Evolutionary conservation across 331 rosid species (phyloP), one percentile per base, ranked within the genome.

Genomic region (Cucumis variabilis): DNA sequence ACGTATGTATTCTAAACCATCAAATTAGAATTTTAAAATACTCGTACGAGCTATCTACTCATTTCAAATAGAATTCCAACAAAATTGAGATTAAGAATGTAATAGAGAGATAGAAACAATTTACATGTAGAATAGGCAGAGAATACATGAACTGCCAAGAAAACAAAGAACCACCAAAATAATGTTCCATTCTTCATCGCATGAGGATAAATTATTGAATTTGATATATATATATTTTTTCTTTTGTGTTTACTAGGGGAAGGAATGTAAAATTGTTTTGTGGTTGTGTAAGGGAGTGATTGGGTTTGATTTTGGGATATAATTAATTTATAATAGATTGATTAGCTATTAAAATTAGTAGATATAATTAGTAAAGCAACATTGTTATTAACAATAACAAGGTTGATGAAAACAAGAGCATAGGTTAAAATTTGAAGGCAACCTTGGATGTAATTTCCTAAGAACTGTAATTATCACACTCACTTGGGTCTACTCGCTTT

Each of bases 381-480:
- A 76, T 78, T 51, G 25, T 33, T 82, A 21, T 82, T 62, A 30
- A 33, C 72, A 58, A n/a, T n/a, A n/a, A 27, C 20, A 33, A 82
- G 68, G 55, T 82, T 30, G 85, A 82, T 82, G 55, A 62, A 82
- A 82, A 66, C 85, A 11, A 82, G 30, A 33, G 53, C 55, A 58
- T 30, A 28, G 0, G 19, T 82, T 82, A 15, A 53, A 44, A 79
- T 53, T 53, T 53, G 60, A 53, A 14, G 48, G 48, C 48, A 80
- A 58, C 25, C 25, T 53, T 13, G 24, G 24, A 17, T 55, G 85
- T 21, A 9, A 82, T 60, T 82, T 62, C 85, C 72, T 78, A 80
- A 16, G 84, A 3, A 11, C 5, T 27, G 12, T 48, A 50, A n/a
- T 37, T 37, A 37, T 24, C 23, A 46, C 21, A n/a, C 5, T 76